Base-by-base conservation (phyloP, 2,329 filamentous ascomycete genomes). In the Colletotrichum liriopes region DNA sequence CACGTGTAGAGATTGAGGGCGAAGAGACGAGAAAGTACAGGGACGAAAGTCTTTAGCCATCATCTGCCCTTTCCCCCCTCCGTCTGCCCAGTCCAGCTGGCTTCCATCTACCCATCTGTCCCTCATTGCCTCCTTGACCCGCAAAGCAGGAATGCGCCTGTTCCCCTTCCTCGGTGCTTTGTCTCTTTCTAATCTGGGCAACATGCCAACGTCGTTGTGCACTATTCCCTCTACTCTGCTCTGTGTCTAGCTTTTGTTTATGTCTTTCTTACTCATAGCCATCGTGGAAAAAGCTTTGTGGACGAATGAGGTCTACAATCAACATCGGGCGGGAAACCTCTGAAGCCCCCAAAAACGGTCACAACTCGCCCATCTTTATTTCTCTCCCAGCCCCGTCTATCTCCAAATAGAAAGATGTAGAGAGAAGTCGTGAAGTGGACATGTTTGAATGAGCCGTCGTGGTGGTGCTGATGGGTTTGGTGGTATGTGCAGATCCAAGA, bases 141-240 rank as follows among this genome's bases (percentile, higher is more conserved):
- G 59, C 47, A 55, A 52, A 39, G 43, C 61, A 72, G 69, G 69
- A 72, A 72, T 72, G 69, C 69, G 23, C 29, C 14, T 55, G 39
- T 69, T 54, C 65, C 69, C 41, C 41, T 69, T 58, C 32, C 43
- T 54, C 39, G 52, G 47, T 68, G 65, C 32, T 61, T 23, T 73
- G 67, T 71, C 55, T 67, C 61, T 66, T 73, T 45, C 55, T 66
- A 66, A 73, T 71, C 39, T 66, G 58, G 51, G n/a, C 55, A 37
- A 39, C 67, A 71, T 73, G 32, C 69, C 69, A 69, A 20, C 39
- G 43, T 43, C 7, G 12, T 2, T 29, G 11, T 54, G 23, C 29
- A 49, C 47, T 49, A 64, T 69, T n/a, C 58, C 59, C 45, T 59
- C 67, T 67, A 20, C 41, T 23, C 35, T 51, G 2, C n/a, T 47